Evolutionary conservation across 208 protist genomes (phyloP), one percentile per base, ranked within the genome.

Genomic region (Crithidia fasciculata): DNA sequence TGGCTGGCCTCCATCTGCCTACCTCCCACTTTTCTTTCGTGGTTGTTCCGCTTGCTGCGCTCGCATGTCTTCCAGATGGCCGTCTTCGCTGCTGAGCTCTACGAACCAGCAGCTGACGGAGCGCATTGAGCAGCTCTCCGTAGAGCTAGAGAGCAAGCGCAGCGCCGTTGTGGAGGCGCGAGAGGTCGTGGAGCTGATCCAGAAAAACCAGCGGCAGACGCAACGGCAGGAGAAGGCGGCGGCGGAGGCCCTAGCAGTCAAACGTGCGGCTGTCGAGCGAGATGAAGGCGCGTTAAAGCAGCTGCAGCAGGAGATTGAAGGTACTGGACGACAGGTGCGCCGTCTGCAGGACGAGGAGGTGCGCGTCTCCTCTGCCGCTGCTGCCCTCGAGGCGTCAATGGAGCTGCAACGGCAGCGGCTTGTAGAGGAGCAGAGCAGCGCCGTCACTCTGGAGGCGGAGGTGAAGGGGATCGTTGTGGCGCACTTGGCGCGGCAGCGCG

Each of bases 101-200:
- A 78, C 81, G 43, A 96, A 96, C 74, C 84, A 82, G 53, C 63
- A 41, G 28, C 58, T 96, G 41, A 87, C 65, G 45, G 83, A 87
- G 36, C 61, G 70, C 18, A 68, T 89, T 41, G 82, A 85, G 45
- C 43, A 68, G 43, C 55, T 80, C 19, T 78, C 76, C 7, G 47
- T 69, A 5, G 63, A 83, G 5, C 41, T 93, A 3, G 59, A 66
- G 39, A 84, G 76, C 5, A 61, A 86, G 36, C 75, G 82, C 39
- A 68, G 76, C 7, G 68, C 75, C n/a, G 59, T 74, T 39, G 64
- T 12, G 9, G 86, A 95, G 49, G 43, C 85, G 58, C 78, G 81
- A 10, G 82, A 85, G 13, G 81, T 83, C 0, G 66, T 87, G 36
- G 66, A 45, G 4, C 57, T 88, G 5, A 64, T 92, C 54, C 69